Conservation (phyloP, 2,329 filamentous ascomycete species). For the Phoma sp. region DNA sequence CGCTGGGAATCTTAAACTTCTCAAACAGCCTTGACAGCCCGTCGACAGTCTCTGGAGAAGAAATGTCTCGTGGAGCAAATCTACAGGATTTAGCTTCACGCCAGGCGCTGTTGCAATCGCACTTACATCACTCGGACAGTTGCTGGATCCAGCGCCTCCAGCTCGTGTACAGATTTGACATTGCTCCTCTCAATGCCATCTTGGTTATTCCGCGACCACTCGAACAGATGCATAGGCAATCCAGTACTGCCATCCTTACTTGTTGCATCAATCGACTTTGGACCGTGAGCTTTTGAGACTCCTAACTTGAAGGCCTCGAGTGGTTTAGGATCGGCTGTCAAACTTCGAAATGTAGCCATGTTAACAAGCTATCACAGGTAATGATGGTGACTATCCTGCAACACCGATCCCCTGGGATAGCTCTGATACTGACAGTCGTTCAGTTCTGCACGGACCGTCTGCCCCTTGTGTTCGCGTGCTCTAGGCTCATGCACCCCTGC, state of each 20-base stretch:
- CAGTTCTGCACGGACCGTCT: not conserved
- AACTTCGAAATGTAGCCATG: constrained; percentile 21
- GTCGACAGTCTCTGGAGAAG: constrained; percentile 13
- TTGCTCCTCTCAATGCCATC: constrained; percentile 15
- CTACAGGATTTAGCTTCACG: constrained; percentile 20
- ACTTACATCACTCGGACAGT: constrained; percentile 32
- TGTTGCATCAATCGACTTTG: not conserved
- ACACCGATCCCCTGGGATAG: no score
- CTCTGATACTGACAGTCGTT: not conserved
- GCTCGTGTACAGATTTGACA: constrained; percentile 10
- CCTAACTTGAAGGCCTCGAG: constrained; percentile 19
- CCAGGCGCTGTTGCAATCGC: not conserved
- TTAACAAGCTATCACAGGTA: not conserved
- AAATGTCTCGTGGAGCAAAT: constrained; percentile 34
- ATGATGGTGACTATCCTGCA: no score
- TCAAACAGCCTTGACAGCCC: constrained; percentile 29
- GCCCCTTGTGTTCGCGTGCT: not conserved
- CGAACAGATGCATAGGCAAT: constrained; percentile 28
- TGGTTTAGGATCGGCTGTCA: constrained; percentile 22
- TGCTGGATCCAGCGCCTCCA: constrained; percentile 11
- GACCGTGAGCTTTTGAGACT: not conserved
- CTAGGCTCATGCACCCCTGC: not conserved
- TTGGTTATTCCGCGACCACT: constrained; percentile 27
- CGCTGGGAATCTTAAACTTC: constrained; percentile 29
- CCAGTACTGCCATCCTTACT: not conserved